These are phyloP conservation scores for Phytopythium chamaehyphon DNA, from an alignment of 352 stramenopile species.

Conservation along the genomic window DNA sequence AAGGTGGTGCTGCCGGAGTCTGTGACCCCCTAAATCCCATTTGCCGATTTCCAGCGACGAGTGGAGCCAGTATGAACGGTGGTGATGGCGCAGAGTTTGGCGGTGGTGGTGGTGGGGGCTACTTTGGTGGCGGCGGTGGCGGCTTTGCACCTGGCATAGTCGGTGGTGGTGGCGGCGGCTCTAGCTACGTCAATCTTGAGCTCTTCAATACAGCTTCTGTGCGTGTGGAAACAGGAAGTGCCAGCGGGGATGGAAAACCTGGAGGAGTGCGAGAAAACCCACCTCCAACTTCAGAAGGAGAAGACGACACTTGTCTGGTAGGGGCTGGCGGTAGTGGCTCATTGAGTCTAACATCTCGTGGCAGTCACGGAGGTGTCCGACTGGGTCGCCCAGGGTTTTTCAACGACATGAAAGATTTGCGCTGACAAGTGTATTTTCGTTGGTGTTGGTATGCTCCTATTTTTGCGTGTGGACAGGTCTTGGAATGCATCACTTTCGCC, in stretches of 20 bases:
- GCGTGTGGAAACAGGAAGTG: constrained; percentile 28
- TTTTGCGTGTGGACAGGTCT: background rate
- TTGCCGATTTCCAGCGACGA: constrained; percentile 54
- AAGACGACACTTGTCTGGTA: constrained; percentile 38
- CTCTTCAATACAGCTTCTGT: constrained; percentile 41
- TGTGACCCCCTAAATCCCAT: constrained; percentile 60
- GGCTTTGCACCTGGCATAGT: constrained; percentile 72
- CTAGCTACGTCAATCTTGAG: constrained; percentile 48
- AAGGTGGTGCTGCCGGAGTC: constrained; percentile 38
- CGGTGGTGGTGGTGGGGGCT: constrained; percentile 53
- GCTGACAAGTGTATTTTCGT: constrained; percentile 11
- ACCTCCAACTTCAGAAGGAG: constrained; percentile 28
- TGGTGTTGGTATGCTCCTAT: background rate
- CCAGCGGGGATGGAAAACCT: constrained; percentile 19
- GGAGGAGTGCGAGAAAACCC: constrained; percentile 53
- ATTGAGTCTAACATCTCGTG: constrained; percentile 13
- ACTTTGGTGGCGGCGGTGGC: constrained; percentile 62
- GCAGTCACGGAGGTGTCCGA: constrained; percentile 64
- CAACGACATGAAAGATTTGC: constrained; percentile 71
- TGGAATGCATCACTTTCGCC: background rate
- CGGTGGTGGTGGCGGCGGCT: constrained; percentile 56
- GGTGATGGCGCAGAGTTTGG: constrained; percentile 71
- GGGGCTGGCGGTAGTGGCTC: constrained; percentile 53
- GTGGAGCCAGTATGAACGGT: constrained; percentile 46
- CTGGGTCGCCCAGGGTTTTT: constrained; percentile 63